A percentile compares a stretch with the other conserved stretches of the same genome.
Conservation (phyloP, 2,329 filamentous ascomycete species). For the Aureobasidium mangrovei region DNA sequence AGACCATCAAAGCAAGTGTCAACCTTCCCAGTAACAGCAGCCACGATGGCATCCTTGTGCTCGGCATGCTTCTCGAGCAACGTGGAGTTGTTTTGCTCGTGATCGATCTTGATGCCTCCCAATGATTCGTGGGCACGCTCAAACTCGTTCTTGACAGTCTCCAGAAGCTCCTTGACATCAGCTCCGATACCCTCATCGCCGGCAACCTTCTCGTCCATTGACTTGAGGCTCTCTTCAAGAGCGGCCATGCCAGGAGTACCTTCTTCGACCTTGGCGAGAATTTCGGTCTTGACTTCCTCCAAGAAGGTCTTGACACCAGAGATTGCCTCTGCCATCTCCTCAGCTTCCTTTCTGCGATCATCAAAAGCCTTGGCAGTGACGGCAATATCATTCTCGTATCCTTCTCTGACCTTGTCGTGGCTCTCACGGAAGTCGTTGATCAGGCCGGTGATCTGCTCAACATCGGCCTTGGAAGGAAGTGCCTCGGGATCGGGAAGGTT, state of each 20-base stretch:
- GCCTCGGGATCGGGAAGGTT: slow-evolving; percentile 60
- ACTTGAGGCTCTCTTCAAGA: slow-evolving; percentile 53
- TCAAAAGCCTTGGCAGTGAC: slow-evolving; percentile 71
- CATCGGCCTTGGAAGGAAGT: slow-evolving; percentile 67
- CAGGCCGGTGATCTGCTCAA: slow-evolving; percentile 52
- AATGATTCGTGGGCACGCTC: slow-evolving; percentile 76
- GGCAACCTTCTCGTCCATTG: slow-evolving; percentile 58
- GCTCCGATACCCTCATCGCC: slow-evolving; percentile 35
- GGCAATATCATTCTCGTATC: slow-evolving; percentile 64
- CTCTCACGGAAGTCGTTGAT: slow-evolving; percentile 45
- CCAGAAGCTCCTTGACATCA: slow-evolving; percentile 53
- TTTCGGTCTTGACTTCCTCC: slow-evolving; percentile 65
- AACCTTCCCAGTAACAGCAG: slow-evolving; percentile 48
- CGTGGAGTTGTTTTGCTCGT: slow-evolving; percentile 51
- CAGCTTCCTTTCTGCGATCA: slow-evolving; percentile 74
- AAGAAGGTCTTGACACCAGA: slow-evolving; percentile 69
- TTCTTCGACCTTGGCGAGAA: slow-evolving; percentile 68
- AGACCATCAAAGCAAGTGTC: slow-evolving; percentile 76
- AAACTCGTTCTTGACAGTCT: slow-evolving; percentile 75
- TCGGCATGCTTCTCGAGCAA: slow-evolving; percentile 53
- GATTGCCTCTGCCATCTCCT: slow-evolving; percentile 67
- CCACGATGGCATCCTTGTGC: slow-evolving; percentile 45
- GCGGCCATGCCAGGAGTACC: slow-evolving; percentile 58
- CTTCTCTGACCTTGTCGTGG: slow-evolving; percentile 61
- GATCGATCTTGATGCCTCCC: slow-evolving; percentile 70